A percentile compares a stretch with the other conserved stretches of the same genome.
These are phyloP conservation scores for Dioszegia hungarica DNA, from an alignment of 768 basidiomycete genomes.

Conservation along the genomic window DNA sequence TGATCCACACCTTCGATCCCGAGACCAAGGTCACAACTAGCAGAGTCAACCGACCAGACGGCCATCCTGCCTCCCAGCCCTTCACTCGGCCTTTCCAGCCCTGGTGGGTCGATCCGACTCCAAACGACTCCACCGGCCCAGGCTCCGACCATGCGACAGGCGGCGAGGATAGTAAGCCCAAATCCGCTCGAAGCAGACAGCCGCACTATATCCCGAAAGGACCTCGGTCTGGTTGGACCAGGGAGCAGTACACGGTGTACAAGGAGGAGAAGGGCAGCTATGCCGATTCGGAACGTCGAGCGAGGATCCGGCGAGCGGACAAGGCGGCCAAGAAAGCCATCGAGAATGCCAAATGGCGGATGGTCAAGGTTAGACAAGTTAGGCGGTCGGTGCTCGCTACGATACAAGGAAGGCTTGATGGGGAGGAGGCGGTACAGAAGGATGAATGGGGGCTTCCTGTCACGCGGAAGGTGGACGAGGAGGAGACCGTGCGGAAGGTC, in stretches of 20 bases:
- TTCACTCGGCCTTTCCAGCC: background rate
- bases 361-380: background rate
- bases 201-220: conserved; percentile 10
- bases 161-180: too few species aligned
- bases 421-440: background rate
- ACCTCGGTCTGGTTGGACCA: conserved; percentile 10
- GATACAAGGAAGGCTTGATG: background rate
- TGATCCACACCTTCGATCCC: background rate
- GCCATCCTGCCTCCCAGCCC: background rate
- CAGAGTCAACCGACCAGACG: background rate
- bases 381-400: background rate
- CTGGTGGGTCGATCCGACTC: background rate
- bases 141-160: background rate
- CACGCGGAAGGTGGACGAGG: background rate
- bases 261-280: conserved; percentile 21
- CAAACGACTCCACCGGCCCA: background rate
- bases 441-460: background rate
- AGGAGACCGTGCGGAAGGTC: background rate
- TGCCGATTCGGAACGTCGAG: too few species aligned
- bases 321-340: background rate
- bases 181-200: too few species aligned
- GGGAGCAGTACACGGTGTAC: conserved; percentile 23
- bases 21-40: background rate
- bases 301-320: too few species aligned
- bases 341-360: background rate